phyloP scores from a whole-genome alignment of 495 filamentous ascomycete genomes.

The Melanomma pulvis-pyrius region DNA sequence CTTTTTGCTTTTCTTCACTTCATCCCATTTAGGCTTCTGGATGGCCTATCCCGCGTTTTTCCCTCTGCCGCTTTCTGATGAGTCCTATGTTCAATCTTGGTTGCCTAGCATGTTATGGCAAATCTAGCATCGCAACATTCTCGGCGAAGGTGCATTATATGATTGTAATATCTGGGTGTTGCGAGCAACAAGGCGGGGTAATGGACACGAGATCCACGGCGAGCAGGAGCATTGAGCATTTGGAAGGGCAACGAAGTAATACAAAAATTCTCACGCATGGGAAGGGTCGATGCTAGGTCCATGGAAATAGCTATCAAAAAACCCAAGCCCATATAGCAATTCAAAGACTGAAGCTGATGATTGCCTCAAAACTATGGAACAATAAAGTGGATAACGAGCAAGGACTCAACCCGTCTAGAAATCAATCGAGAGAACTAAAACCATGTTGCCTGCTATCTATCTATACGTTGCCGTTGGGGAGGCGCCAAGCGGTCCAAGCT shows the following conservation, averaged over 20 bases:
- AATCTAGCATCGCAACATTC: neutral
- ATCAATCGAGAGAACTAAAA: neutral
- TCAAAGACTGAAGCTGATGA: no score
- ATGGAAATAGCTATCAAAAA: no score
- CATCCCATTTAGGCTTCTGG: neutral
- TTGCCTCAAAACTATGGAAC: no score
- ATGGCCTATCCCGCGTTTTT: neutral
- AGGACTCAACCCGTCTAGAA: neutral
- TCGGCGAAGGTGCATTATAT: neutral
- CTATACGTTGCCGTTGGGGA: neutral
- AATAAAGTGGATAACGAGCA: neutral
- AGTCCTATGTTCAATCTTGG: no score
- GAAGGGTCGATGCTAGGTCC: neutral
- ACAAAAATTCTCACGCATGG: neutral
- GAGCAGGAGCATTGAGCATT: neutral
- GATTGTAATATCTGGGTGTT: slow-evolving; percentile 9
- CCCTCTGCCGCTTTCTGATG: no score
- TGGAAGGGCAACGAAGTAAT: neutral
- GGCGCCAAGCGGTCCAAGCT: neutral
- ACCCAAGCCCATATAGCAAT: no score
- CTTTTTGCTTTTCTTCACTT: slow-evolving; percentile 13
- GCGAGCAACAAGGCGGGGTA: slow-evolving; percentile 1
- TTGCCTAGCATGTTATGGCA: no score
- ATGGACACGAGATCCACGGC: slow-evolving; percentile 1
- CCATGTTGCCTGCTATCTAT: neutral